phyloP scores from a whole-genome alignment of 441 rosid genomes.

The Gossypium gossypioides region DNA sequence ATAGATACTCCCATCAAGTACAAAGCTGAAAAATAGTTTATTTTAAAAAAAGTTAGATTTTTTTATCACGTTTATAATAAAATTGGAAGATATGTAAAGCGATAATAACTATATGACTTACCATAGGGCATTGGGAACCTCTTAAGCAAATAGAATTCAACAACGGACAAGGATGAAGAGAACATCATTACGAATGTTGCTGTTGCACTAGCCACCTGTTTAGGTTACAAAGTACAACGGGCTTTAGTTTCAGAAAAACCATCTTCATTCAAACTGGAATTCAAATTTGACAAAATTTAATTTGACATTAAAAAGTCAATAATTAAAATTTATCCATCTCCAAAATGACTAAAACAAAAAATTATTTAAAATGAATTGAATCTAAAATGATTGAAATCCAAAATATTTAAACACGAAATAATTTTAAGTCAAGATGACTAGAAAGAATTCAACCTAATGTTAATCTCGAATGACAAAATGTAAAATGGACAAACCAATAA shows the following conservation, averaged over 20 bases:
- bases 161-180: constrained; percentile 84
- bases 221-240: background rate
- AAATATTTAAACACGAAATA: too few relatives aligned
- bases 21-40: constrained; percentile 34
- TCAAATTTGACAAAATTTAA: too few relatives aligned
- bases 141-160: constrained; percentile 80
- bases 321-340: too few relatives aligned
- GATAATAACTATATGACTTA: constrained; percentile 14
- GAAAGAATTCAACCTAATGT: background rate
- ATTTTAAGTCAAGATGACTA: too few relatives aligned
- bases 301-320: too few relatives aligned
- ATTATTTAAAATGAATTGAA: too few relatives aligned
- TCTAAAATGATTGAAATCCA: too few relatives aligned
- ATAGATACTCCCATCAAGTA: constrained; percentile 58
- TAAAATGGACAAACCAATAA: background rate
- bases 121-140: constrained; percentile 90
- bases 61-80: background rate
- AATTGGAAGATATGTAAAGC: background rate
- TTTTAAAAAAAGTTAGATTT: background rate
- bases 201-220: constrained; percentile 89
- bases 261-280: background rate
- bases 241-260: background rate
- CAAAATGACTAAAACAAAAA: too few relatives aligned
- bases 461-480: background rate
- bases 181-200: constrained; percentile 96